A percentile compares a stretch with the other conserved stretches of the same genome.
phyloP scores from a whole-genome alignment of 2,329 filamentous ascomycete genomes.

The Xylariaceae sp. region DNA sequence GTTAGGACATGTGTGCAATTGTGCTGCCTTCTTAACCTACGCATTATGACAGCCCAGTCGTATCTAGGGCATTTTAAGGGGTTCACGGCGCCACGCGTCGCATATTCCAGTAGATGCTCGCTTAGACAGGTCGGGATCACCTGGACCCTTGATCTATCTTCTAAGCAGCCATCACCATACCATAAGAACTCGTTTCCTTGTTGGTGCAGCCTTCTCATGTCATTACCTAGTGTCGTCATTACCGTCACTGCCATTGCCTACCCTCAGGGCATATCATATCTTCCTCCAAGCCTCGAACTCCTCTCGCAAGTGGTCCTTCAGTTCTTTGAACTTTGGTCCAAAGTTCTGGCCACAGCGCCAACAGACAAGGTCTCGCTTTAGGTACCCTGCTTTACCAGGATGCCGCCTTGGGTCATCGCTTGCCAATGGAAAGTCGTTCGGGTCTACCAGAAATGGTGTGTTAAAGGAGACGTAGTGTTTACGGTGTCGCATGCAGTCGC shows the following conservation, averaged over 20 bases:
- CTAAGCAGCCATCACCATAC: too few relatives aligned
- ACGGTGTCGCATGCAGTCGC: constrained; percentile 65
- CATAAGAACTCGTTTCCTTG: too few relatives aligned
- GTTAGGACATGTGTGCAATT: too few relatives aligned
- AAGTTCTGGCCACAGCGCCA: constrained; percentile 81
- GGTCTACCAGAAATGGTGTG: constrained; percentile 74
- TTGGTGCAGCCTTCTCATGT: too few relatives aligned
- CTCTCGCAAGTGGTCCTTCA: constrained; percentile 55
- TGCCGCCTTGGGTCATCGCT: constrained; percentile 59
- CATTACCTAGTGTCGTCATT: background rate
- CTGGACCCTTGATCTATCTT: too few relatives aligned
- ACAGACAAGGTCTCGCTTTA: constrained; percentile 65
- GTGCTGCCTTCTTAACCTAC: too few relatives aligned
- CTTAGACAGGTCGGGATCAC: too few relatives aligned
- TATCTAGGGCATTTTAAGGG: too few relatives aligned
- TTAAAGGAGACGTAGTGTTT: constrained; percentile 94
- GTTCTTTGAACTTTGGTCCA: constrained; percentile 62
- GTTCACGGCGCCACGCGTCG: too few relatives aligned
- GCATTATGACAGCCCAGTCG: too few relatives aligned
- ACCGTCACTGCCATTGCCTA: background rate
- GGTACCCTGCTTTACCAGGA: constrained; percentile 50
- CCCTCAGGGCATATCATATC: constrained; percentile 40
- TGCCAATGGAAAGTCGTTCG: constrained; percentile 76
- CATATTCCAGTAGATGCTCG: too few relatives aligned
- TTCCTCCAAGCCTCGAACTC: constrained; percentile 76